phyloP scores from a whole-genome alignment of 1,284 basidiomycete genomes.

The Thelephora terrestris region DNA sequence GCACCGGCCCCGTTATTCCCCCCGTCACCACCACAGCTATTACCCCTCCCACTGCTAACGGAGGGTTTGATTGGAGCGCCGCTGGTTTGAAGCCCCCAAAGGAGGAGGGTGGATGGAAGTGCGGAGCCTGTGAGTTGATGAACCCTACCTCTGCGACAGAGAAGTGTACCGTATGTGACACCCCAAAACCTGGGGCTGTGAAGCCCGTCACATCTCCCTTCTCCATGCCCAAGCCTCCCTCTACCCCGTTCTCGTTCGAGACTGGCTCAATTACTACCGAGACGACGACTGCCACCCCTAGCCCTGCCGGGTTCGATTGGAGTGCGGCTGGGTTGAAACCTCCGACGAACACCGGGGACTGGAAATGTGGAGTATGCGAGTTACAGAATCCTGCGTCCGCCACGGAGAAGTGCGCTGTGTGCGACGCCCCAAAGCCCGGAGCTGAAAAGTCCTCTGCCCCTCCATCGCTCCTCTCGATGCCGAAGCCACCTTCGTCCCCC shows the following conservation, averaged over 20 bases:
- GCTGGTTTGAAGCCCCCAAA: constrained; percentile 34
- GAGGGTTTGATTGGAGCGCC: constrained; percentile 42
- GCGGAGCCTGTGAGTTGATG: constrained; percentile 30
- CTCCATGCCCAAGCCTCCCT: no score
- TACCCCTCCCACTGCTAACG: constrained; percentile 10
- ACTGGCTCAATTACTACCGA: constrained; percentile 6
- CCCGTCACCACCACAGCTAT: no score
- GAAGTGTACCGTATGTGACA: constrained; percentile 34
- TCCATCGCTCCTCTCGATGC: no score
- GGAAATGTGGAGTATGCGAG: constrained; percentile 36
- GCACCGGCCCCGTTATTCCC: not conserved
- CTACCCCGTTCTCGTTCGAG: no score
- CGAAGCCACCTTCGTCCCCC: no score
- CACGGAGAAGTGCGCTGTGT: constrained; percentile 29
- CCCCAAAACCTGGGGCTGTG: constrained; percentile 14
- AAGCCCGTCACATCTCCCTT: not conserved
- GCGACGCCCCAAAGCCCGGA: constrained; percentile 24
- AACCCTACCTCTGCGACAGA: constrained; percentile 31
- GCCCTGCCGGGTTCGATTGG: constrained; percentile 39
- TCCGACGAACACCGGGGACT: constrained; percentile 22
- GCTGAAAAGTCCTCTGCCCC: constrained; percentile 5
- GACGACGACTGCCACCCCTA: constrained; percentile 3
- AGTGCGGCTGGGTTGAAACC: constrained; percentile 37
- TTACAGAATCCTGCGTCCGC: constrained; percentile 32
- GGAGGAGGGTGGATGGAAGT: constrained; percentile 29